Base-by-base conservation (phyloP, 257 asterid species). In the Salvia miltiorrhiza region DNA sequence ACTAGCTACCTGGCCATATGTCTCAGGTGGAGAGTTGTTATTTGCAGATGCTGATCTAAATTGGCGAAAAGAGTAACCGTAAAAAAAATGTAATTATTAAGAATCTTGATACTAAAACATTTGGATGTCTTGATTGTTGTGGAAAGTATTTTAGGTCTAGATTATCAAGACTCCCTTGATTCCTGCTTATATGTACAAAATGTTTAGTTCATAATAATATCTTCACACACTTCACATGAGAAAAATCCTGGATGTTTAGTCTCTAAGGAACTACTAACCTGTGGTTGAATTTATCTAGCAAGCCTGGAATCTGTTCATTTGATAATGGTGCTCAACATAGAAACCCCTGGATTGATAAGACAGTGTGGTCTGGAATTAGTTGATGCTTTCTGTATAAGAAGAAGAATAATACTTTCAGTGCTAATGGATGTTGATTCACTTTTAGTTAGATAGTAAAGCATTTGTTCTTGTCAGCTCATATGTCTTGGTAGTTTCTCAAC, bases 401-500 rank as follows among this genome's bases (percentile, higher is more conserved):
- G 69, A 32, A 16, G 16, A 23, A 40, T 57, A 60, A 4, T 11
- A 10, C 35, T 52, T 35, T 16, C 32, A 23, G 49, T 66, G 59
- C 71, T 44, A 60, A 28, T 71, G 23, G 63, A 57, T 17, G 12
- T 44, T 33, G 56, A 65, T 24, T 52, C 13, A 3, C 52, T 30
- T 13, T 49, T 43, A 1, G 39, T 24, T 33, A 4, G 73, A 57
- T 32, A 24, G 49, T 58, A 59, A 37, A 45, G 70, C 19, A 54
- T 28, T 56, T 28, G 20, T n/a, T 54, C 24, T 47, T 65, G 61
- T 19, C 4, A 26, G 49, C 41, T 70, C 28, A 64, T 53, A 73
- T 61, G 13, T 55, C 19, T 64, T 55, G 44, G 41, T 58, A 69
- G 45, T 63, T 59, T 71, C 67, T 78, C 23, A 20, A 19, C 67